Evolutionary conservation across 2,329 filamentous ascomycete species (phyloP).

Genomic region (Fusarium coffeatum): DNA sequence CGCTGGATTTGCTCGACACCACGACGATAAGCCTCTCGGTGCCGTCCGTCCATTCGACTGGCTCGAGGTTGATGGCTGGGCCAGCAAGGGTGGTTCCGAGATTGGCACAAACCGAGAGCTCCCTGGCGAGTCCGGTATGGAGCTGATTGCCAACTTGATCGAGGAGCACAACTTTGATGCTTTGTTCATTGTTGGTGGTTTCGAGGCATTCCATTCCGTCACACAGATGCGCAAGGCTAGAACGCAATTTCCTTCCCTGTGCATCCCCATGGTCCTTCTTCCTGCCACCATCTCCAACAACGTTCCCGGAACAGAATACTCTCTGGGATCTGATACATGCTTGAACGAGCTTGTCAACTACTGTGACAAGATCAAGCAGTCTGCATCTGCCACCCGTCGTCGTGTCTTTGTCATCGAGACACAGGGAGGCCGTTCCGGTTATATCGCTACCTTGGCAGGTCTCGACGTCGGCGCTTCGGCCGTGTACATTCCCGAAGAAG

Average conservation of each 20-base stretch:
- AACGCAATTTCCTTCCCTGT: conserved; percentile 82
- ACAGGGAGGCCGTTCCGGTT: conserved; percentile 93
- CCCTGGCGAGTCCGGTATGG: conserved; percentile 85
- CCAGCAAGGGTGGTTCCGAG: conserved; percentile 95
- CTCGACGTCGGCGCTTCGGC: conserved; percentile 91
- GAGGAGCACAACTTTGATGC: conserved; percentile 89
- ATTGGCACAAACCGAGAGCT: conserved; percentile 97
- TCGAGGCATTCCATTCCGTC: conserved; percentile 94
- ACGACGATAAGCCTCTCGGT: conserved; percentile 82
- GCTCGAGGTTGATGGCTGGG: conserved; percentile 96
- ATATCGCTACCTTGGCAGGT: conserved; percentile 90
- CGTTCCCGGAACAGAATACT: conserved; percentile 97
- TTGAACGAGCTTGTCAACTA: conserved; percentile 94
- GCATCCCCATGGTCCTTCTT: conserved; percentile 90
- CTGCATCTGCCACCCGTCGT: conserved; percentile 90
- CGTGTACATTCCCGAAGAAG: conserved; percentile 97
- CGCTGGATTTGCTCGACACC: conserved; percentile 90
- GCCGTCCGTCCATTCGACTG: conserved; percentile 88
- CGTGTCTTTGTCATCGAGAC: conserved; percentile 98
- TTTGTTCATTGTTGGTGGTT: conserved; percentile 91
- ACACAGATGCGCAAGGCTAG: conserved; percentile 87
- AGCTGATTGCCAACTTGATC: conserved; percentile 84
- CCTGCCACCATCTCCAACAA: conserved; percentile 99
- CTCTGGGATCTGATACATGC: conserved; percentile 94
- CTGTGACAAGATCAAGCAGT: conserved; percentile 98